Evolutionary conservation across 1,284 basidiomycete genomes (phyloP), one percentile per base, ranked within the genome.

Genomic region (Neonothopanus nambi): DNA sequence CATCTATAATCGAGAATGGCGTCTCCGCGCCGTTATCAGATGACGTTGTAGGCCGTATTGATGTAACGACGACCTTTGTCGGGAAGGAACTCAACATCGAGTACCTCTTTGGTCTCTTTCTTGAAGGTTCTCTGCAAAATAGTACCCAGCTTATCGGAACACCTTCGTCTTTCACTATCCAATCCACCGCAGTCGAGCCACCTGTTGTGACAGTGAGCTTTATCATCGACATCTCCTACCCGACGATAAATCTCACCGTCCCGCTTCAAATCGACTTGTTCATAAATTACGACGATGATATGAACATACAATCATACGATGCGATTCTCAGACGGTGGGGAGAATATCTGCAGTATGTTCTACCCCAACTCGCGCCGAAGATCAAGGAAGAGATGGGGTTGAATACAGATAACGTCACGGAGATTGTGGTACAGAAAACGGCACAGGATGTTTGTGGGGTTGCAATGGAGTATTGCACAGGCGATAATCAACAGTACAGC

Each of bases 251-350:
- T 24, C 37, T 44, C 13, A 44, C 41, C 21, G 40, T 52, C 9
- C 50, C 41, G 30, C 35, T 52, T 11, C 42, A 52, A 13, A 45
- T 52, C 18, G 50, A 52, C 30, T 26, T 52, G 50, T 45, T 43
- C 20, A 35, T 51, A 15, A 30, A 23, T 5, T 51, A 23, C 42
- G 40, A 52, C 43, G 43, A 52, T 18, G 36, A 48, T 39, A 40
- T 53, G 42, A 53, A 41, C 20, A 46, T 53, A 9, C 35, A 46
- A 28, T 53, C 51, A 3, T 53, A 53, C 24, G 51, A 53, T 21
- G 43, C 45, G 18, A 47, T 47, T 11, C 26, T 53, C 7, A 42
- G 44, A 9, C 21, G 51, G 24, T 24, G 36, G 15, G 36, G 23
- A 2, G 42, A 46, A 39, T 45, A 33, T n/a, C 28, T 48, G 23